Conservation (phyloP, 768 basidiomycete genomes). For the Mycena crocata region DNA sequence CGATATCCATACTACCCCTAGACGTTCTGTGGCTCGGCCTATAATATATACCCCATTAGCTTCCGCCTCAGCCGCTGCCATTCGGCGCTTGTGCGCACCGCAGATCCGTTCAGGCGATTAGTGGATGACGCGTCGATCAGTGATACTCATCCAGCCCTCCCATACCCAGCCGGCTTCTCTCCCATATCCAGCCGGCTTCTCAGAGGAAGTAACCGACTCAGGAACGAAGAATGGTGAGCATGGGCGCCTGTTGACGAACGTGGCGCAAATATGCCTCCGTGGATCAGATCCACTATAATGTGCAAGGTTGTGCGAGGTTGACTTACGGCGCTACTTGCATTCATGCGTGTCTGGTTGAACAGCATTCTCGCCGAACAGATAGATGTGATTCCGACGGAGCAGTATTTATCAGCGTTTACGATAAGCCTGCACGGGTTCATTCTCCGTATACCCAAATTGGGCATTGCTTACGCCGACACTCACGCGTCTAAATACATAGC, state of each 20-base stretch:
- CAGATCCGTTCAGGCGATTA: neutral
- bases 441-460: neutral
- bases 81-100: neutral
- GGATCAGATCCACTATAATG: neutral
- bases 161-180: neutral
- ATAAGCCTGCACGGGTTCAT: neutral
- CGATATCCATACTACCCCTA: neutral
- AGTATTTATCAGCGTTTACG: neutral
- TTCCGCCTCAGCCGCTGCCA: too few relatives aligned
- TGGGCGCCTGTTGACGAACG: neutral
- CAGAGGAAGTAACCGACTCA: neutral
- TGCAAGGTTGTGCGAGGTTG: too few relatives aligned
- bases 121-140: neutral
- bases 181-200: neutral
- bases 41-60: slow-evolving; percentile 24
- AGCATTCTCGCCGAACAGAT: too few relatives aligned
- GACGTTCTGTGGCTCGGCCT: slow-evolving; percentile 15
- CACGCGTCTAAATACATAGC: too few relatives aligned
- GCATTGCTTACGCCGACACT: neutral
- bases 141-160: neutral
- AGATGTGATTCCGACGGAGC: too few relatives aligned
- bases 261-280: neutral
- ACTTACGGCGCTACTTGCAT: too few relatives aligned
- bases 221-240: neutral
- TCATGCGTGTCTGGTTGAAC: too few relatives aligned